A percentile compares a stretch with the other conserved stretches of the same genome.
Evolutionary conservation across 805 yeast genomes (phyloP).

Genomic region (Candida andamanensis): DNA sequence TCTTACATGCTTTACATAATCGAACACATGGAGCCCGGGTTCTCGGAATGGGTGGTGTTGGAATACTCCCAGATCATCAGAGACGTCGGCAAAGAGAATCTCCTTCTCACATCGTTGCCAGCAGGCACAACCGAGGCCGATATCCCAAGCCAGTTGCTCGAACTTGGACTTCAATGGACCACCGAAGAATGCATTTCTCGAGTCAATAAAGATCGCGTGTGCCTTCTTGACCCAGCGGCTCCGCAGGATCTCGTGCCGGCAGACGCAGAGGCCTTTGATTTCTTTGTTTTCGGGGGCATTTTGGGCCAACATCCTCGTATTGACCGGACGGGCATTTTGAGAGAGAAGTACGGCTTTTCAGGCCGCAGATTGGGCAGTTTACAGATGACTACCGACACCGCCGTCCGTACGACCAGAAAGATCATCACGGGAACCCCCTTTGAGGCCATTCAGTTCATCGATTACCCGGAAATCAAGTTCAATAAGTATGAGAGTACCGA

Average conservation of each 20-base stretch:
- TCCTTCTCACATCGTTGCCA: slow-evolving; percentile 75
- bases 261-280: slow-evolving; percentile 66
- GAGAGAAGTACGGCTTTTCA: slow-evolving; percentile 72
- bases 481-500: slow-evolving; percentile 88
- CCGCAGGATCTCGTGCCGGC: slow-evolving; percentile 63
- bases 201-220: slow-evolving; percentile 49
- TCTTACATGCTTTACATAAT: slow-evolving; percentile 76
- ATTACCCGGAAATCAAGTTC: slow-evolving; percentile 90
- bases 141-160: slow-evolving; percentile 56
- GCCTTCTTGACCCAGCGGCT: slow-evolving; percentile 89
- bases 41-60: slow-evolving; percentile 91
- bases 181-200: slow-evolving; percentile 59
- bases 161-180: slow-evolving; percentile 77
- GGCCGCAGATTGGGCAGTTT: slow-evolving; percentile 83
- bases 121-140: slow-evolving; percentile 50
- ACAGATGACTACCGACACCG: slow-evolving; percentile 98
- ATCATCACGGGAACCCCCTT: slow-evolving; percentile 61
- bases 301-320: slow-evolving; percentile 91
- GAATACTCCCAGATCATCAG: slow-evolving; percentile 80
- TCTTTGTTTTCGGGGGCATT: slow-evolving; percentile 94
- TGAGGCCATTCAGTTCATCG: slow-evolving; percentile 77
- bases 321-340: slow-evolving; percentile 88
- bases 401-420: slow-evolving; percentile 82
- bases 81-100: slow-evolving; percentile 76
- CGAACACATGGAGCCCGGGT: slow-evolving; percentile 96